Evolutionary conservation across 441 rosid species (phyloP).

Genomic region (Erodium texanum): DNA sequence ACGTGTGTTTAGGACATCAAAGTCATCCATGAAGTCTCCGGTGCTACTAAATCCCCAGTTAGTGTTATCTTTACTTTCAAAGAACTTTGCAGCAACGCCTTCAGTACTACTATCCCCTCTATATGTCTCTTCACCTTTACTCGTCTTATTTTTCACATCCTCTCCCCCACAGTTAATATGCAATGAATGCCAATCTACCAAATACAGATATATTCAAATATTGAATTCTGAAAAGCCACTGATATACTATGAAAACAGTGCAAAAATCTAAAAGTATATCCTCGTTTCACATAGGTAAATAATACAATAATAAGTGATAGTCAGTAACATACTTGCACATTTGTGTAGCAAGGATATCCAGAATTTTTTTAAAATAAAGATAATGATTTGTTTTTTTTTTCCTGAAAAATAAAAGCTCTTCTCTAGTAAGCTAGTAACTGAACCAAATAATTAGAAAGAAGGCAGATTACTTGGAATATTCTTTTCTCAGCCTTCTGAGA

Average conservation of each 20-base stretch:
- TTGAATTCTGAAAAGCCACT: neutral
- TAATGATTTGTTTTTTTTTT: no score
- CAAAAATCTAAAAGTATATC: neutral
- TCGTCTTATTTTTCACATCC: constrained; percentile 14
- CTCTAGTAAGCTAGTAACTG: no score
- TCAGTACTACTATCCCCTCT: constrained; percentile 22
- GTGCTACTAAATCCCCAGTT: constrained; percentile 52
- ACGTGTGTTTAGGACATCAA: neutral
- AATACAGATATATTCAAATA: neutral
- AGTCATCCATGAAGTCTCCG: constrained; percentile 42
- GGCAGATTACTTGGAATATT: no score
- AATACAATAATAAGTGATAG: no score
- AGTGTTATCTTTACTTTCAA: neutral
- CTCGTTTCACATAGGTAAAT: neutral
- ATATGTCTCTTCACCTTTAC: constrained; percentile 20
- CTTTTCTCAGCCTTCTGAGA: no score
- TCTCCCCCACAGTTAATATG: constrained; percentile 32
- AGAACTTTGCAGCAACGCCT: constrained; percentile 20
- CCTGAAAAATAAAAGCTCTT: no score
- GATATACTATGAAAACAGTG: neutral
- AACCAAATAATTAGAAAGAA: no score
- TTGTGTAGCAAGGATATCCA: no score
- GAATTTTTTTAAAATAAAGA: no score
- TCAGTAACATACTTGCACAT: no score
- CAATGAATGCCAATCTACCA: constrained; percentile 24